These are phyloP conservation scores for Puccinia horiana DNA, from an alignment of 1,284 basidiomycete genomes.

Conservation along the genomic window DNA sequence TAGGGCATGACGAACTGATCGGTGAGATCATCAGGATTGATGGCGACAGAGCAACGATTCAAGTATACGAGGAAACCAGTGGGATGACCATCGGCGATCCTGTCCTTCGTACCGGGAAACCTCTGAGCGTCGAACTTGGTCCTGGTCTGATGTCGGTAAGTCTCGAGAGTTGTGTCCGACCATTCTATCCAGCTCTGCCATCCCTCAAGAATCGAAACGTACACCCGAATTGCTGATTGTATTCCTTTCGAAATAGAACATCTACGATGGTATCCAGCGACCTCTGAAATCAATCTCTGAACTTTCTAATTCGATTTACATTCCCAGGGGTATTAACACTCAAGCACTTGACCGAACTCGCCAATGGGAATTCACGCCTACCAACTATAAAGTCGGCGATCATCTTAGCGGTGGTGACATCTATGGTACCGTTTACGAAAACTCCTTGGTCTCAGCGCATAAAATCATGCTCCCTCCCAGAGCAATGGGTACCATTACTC, in stretches of 20 bases:
- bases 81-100: constrained; percentile 96
- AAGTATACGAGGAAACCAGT: constrained; percentile 99
- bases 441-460: constrained; percentile 92
- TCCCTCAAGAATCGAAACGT: background rate
- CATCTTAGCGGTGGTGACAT: constrained; percentile 96
- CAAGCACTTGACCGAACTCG: constrained; percentile 84
- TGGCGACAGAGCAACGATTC: constrained; percentile 93
- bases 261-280: constrained; percentile 54
- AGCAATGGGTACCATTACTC: constrained; percentile 89
- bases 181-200: too few species aligned
- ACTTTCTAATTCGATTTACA: constrained; percentile 95
- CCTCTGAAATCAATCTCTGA: constrained; percentile 83
- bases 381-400: constrained; percentile 82
- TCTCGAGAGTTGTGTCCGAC: background rate
- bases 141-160: constrained; percentile 68
- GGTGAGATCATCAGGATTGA: constrained; percentile 94
- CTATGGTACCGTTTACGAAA: constrained; percentile 93
- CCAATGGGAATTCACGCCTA: constrained; percentile 95
- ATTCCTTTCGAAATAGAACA: constrained; percentile 48
- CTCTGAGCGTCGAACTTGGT: constrained; percentile 93
- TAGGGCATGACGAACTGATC: constrained; percentile 80
- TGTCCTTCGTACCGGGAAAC: constrained; percentile 94
- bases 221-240: background rate
- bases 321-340: constrained; percentile 96
- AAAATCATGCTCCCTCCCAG: constrained; percentile 95